These are phyloP conservation scores for Paraphaeosphaeria sporulosa DNA, from an alignment of 2,329 filamentous ascomycete genomes.

Conservation along the genomic window DNA sequence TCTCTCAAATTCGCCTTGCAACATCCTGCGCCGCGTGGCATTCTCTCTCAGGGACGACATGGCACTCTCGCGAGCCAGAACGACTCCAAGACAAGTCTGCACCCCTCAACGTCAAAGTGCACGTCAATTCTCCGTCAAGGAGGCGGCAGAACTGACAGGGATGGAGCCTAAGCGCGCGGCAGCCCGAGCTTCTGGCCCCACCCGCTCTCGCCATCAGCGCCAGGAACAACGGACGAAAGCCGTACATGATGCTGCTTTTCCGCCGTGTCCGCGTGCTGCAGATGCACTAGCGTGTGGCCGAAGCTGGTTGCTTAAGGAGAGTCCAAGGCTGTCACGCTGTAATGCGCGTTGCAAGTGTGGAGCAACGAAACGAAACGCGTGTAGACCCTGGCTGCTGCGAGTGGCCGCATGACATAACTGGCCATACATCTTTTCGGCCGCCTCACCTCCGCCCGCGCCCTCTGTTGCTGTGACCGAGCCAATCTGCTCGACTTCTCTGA, in stretches of 20 bases:
- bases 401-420: conserved; percentile 5
- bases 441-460: not conserved
- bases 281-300: not conserved
- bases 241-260: not conserved
- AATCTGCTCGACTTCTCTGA: not conserved
- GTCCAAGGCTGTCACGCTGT: not conserved
- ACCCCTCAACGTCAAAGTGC: too few relatives aligned
- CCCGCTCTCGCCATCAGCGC: not conserved
- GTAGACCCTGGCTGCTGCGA: conserved; percentile 2
- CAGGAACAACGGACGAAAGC: not conserved
- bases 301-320: not conserved
- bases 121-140: too few relatives aligned
- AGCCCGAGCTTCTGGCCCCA: conserved; percentile 5
- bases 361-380: not conserved
- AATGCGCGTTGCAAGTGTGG: not conserved
- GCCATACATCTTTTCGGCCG: conserved; percentile 8
- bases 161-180: not conserved
- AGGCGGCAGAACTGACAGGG: too few relatives aligned
- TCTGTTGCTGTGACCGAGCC: not conserved
- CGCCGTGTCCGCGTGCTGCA: conserved; percentile 1
- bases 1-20: too few relatives aligned
- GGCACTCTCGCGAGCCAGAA: too few relatives aligned
- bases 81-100: too few relatives aligned
- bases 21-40: too few relatives aligned
- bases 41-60: too few relatives aligned